Evolutionary conservation across 225 moss, liverwort and hornwort genomes (phyloP).

Genomic region (Pleurozium schreberi): DNA sequence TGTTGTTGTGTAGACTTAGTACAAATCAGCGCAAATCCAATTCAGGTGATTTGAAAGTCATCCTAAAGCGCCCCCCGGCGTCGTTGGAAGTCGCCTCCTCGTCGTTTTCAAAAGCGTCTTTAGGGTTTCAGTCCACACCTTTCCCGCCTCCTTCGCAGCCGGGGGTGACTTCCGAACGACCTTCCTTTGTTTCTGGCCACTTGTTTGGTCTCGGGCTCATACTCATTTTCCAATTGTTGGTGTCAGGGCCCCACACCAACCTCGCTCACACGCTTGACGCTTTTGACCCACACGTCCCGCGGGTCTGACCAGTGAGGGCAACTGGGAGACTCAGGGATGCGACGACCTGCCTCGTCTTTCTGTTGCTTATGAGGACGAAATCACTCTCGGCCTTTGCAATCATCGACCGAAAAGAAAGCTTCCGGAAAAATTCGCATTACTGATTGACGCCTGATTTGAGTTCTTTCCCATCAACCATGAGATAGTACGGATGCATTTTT

Average conservation of each 20-base stretch:
- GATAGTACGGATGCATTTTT: neutral
- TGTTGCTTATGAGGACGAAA: neutral
- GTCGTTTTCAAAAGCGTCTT: neutral
- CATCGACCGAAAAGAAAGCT: neutral
- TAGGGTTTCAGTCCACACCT: slow-evolving; percentile 3
- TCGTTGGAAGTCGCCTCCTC: neutral
- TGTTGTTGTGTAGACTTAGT: neutral
- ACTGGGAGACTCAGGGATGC: neutral
- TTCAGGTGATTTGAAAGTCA: neutral
- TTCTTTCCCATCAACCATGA: neutral
- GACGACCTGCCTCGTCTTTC: neutral
- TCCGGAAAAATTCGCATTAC: neutral
- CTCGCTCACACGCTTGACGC: slow-evolving; percentile 21
- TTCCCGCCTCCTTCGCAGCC: slow-evolving; percentile 12
- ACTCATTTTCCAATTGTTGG: neutral
- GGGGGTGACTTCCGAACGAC: neutral
- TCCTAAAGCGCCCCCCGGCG: neutral
- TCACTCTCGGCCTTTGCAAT: neutral
- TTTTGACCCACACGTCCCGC: slow-evolving; percentile 17
- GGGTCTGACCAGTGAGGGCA: neutral
- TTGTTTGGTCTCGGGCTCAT: neutral
- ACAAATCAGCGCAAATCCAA: neutral
- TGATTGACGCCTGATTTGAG: slow-evolving; percentile 6
- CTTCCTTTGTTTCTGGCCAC: neutral
- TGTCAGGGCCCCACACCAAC: slow-evolving; percentile 11